Percentiles rank a stretch among this genome's conserved stretches.
phyloP scores from a whole-genome alignment of 768 basidiomycete genomes.

The Boletus eberwhitei region DNA sequence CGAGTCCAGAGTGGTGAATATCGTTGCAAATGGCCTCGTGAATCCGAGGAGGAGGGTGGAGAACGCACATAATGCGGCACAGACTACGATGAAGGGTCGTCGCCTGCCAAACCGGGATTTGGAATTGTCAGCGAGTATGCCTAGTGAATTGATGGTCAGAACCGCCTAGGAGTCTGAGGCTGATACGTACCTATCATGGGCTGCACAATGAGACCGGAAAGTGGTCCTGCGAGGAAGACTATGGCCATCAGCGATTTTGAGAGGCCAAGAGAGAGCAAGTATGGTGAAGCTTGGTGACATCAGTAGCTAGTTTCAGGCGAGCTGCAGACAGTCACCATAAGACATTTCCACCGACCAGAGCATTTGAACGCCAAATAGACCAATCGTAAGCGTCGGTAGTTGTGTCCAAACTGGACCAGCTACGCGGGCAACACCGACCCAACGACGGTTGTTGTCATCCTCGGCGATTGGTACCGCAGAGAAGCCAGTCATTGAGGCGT shows the following conservation, averaged over 20 bases:
- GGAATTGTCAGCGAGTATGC: slow-evolving; percentile 77
- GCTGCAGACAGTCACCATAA: slow-evolving; percentile 48
- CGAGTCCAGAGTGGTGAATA: slow-evolving; percentile 38
- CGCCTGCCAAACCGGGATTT: slow-evolving; percentile 81
- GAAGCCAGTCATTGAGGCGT: slow-evolving; percentile 49
- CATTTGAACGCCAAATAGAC: slow-evolving; percentile 80
- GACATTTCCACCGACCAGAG: slow-evolving; percentile 97
- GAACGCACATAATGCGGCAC: slow-evolving; percentile 58
- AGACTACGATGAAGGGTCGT: slow-evolving; percentile 79
- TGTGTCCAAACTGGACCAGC: slow-evolving; percentile 66
- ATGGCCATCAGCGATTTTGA: slow-evolving; percentile 84
- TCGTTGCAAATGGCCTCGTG: slow-evolving; percentile 61
- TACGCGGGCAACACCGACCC: slow-evolving; percentile 57
- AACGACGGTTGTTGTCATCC: slow-evolving; percentile 33
- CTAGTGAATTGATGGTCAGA: slow-evolving; percentile 19
- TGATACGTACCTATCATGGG: slow-evolving; percentile 68
- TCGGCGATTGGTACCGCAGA: slow-evolving; percentile 44
- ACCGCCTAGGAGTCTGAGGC: neutral
- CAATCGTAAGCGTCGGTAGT: slow-evolving; percentile 69
- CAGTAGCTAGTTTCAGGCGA: neutral
- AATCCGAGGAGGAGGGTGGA: slow-evolving; percentile 85
- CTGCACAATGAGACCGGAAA: slow-evolving; percentile 88
- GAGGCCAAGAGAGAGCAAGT: slow-evolving; percentile 84
- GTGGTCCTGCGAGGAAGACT: slow-evolving; percentile 89
- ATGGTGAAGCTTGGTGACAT: slow-evolving; percentile 62